Conservation (phyloP, 164 flowering plant species). For the Annona cherimola region DNA sequence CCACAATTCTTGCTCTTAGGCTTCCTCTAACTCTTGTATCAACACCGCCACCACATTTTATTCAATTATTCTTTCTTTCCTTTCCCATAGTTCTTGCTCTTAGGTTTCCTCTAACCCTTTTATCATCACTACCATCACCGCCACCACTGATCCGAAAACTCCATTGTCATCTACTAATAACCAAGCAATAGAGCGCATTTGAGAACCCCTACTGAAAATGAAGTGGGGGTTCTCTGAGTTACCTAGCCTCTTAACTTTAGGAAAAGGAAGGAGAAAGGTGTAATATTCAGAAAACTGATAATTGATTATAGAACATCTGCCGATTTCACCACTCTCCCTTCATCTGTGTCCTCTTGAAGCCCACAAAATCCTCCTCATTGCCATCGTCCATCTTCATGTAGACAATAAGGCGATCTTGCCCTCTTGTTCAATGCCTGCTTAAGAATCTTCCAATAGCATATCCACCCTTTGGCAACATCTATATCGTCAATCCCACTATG, state of each 20-base stretch:
- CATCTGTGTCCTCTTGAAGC: conserved; percentile 31
- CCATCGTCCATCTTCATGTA: conserved; percentile 74
- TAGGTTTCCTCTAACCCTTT: too few species aligned
- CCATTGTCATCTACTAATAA: conserved; percentile 34
- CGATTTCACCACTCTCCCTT: conserved; percentile 38
- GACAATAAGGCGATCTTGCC: conserved; percentile 55
- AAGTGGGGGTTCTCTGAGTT: conserved; percentile 22
- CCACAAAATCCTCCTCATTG: conserved; percentile 52
- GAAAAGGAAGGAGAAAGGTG: conserved; percentile 26
- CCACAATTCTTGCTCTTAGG: too few species aligned
- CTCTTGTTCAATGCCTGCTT: conserved; percentile 40
- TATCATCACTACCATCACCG: too few species aligned
- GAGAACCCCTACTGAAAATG: conserved; percentile 24
- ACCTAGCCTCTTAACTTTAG: conserved; percentile 21
- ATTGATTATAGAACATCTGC: conserved; percentile 38
- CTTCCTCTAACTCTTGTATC: too few species aligned
- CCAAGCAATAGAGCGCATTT: conserved; percentile 47
- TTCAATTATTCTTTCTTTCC: too few species aligned
- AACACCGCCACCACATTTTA: too few species aligned
- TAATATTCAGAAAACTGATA: conserved; percentile 39
- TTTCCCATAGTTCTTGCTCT: too few species aligned
- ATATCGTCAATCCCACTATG: conserved; percentile 55
- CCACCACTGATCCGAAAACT: too few species aligned
- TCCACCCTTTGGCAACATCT: conserved; percentile 84
- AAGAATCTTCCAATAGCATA: conserved; percentile 77